phyloP scores from a whole-genome alignment of 164 flowering plant species.

The Liriodendron chinense region DNA sequence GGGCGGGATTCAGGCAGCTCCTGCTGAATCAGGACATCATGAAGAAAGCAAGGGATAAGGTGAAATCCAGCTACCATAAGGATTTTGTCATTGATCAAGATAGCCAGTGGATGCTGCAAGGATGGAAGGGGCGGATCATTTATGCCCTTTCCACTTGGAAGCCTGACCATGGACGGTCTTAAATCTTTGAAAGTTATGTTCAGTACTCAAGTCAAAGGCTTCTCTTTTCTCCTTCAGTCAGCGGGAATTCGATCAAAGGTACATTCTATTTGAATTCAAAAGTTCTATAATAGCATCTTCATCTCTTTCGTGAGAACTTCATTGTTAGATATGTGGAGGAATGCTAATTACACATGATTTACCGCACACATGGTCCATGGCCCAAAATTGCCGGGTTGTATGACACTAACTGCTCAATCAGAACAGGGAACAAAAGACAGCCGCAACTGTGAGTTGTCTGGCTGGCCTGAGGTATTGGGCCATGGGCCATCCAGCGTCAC shows the following conservation, averaged over 20 bases:
- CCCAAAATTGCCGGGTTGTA: too few relatives aligned
- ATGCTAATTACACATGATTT: too few relatives aligned
- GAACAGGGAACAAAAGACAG: too few relatives aligned
- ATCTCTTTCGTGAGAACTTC: neutral
- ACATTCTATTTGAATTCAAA: neutral
- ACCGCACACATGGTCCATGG: too few relatives aligned
- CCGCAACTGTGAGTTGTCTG: too few relatives aligned
- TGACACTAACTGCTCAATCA: too few relatives aligned
- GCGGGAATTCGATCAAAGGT: neutral
- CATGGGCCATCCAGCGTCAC: too few relatives aligned
- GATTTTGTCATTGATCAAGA: constrained; percentile 75
- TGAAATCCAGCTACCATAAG: constrained; percentile 49
- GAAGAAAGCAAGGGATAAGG: constrained; percentile 37
- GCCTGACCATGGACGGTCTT: neutral
- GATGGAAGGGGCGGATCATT: constrained; percentile 78
- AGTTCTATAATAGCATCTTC: neutral
- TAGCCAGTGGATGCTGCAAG: constrained; percentile 68
- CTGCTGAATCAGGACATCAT: constrained; percentile 47
- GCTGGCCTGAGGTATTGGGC: too few relatives aligned
- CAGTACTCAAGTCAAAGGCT: neutral
- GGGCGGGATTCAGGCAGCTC: constrained; percentile 68
- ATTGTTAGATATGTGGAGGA: neutral
- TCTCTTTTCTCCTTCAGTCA: neutral
- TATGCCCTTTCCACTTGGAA: constrained; percentile 63
- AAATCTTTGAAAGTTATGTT: neutral